phyloP scores from a whole-genome alignment of 163 green algal species.

The Scenedesmus sp. region DNA sequence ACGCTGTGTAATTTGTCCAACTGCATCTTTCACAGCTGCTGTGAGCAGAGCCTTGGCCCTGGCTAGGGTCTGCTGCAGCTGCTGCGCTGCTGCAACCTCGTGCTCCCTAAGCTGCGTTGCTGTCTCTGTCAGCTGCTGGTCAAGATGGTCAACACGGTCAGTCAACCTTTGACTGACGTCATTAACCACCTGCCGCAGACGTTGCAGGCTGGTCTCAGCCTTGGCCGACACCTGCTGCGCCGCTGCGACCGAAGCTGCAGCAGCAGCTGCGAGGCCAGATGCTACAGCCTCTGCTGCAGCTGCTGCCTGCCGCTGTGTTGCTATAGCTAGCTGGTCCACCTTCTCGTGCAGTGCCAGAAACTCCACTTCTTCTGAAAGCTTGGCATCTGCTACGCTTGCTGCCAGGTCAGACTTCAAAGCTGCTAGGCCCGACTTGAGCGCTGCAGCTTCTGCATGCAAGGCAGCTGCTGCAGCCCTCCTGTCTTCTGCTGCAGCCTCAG shows the following conservation, averaged over 20 bases:
- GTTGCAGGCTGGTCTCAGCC: background rate
- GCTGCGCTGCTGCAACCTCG: background rate
- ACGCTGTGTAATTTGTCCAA: background rate
- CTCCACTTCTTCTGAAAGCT: slow-evolving; percentile 24
- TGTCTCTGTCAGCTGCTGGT: background rate
- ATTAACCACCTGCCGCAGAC: background rate
- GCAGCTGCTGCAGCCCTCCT: slow-evolving; percentile 13
- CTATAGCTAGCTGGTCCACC: slow-evolving; percentile 13
- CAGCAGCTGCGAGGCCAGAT: background rate
- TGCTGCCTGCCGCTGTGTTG: slow-evolving; percentile 10
- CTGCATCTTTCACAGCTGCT: background rate
- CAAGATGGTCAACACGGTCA: background rate
- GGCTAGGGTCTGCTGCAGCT: slow-evolving; percentile 26
- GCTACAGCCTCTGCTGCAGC: slow-evolving; percentile 37
- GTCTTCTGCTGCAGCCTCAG: background rate
- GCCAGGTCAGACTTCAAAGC: background rate
- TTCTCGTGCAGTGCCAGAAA: slow-evolving; percentile 39
- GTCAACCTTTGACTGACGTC: background rate
- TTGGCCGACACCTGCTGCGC: background rate
- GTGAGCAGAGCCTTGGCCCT: background rate
- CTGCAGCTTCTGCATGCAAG: background rate
- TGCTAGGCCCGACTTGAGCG: background rate
- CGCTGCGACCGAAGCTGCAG: background rate
- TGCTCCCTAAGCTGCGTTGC: slow-evolving; percentile 8
- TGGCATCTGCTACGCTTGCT: slow-evolving; percentile 27